Percentiles rank a stretch among this genome's conserved stretches.
Conservation (phyloP, 1,139 yeast species). For the Blastobotrys illinoisensis region DNA sequence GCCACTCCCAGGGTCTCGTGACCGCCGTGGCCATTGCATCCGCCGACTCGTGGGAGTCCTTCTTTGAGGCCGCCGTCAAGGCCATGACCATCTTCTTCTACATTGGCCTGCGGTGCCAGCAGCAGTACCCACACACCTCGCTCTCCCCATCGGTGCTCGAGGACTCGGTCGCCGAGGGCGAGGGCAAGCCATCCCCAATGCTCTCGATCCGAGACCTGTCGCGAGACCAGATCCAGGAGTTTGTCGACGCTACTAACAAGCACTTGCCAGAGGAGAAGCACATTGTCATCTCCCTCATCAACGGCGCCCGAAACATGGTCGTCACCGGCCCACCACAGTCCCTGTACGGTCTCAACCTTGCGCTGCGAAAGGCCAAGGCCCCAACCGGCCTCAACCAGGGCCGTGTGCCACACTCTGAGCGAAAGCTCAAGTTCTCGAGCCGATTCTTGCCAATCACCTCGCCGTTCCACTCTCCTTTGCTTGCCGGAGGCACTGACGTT, state of each 20-base stretch:
- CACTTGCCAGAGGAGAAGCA: slow-evolving; percentile 92
- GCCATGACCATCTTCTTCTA: slow-evolving; percentile 82
- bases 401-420: slow-evolving; percentile 85
- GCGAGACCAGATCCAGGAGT: slow-evolving; percentile 67
- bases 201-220: slow-evolving; percentile 86
- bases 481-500: slow-evolving; percentile 62
- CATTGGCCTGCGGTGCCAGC: slow-evolving; percentile 89
- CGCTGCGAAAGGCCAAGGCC: slow-evolving; percentile 91
- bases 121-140: slow-evolving; percentile 87
- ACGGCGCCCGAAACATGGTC: slow-evolving; percentile 94
- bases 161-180: slow-evolving; percentile 90
- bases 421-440: slow-evolving; percentile 88
- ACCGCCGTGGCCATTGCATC: slow-evolving; percentile 90
- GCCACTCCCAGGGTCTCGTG: slow-evolving; percentile 96
- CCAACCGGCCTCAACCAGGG: slow-evolving; percentile 93
- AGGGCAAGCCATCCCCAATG: slow-evolving; percentile 98
- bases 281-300: slow-evolving; percentile 81
- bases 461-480: slow-evolving; percentile 92
- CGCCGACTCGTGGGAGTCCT: slow-evolving; percentile 80
- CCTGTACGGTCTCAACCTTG: slow-evolving; percentile 89
- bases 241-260: slow-evolving; percentile 80
- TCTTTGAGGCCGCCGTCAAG: slow-evolving; percentile 63
- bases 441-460: slow-evolving; percentile 93
- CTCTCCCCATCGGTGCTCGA: slow-evolving; percentile 90
- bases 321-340: slow-evolving; percentile 98